Base-by-base conservation (phyloP, 2,329 filamentous ascomycete genomes). In the Aspergillus carbonarius region DNA sequence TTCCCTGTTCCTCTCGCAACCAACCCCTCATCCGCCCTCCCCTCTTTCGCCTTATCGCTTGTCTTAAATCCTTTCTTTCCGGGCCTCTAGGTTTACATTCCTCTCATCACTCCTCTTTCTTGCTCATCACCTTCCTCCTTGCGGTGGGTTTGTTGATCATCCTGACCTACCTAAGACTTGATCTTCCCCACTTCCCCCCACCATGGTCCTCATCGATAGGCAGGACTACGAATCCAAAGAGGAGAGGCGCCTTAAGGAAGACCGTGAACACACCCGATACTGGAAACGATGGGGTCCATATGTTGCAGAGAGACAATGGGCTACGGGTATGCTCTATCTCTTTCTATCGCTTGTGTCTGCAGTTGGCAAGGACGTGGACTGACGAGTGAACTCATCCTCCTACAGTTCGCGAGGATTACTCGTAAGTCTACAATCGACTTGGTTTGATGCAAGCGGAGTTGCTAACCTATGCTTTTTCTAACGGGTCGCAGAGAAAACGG, bases 271-370 rank as follows among this genome's bases (percentile, higher is more conserved):
- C 63, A 85, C 79, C 65, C 93, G 91, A 76, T 98, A 98, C 81
- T 98, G 93, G 93, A 98, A 98, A 85, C 92, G 89, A 86, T 97
- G 93, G 92, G 93, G 93, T 56, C 89, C 93, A 23, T 98, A 97
- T 72, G 88, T 96, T 68, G 87, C 93, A 56, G 93, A 98, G 81
- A 84, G 93, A 72, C 93, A 97, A 81, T 97, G 93, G 93, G 92
- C 93, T 58, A 96, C 92, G 66, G 92, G 91, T 90, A 79, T 73
- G 85, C 15, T 70, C 42, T 46, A 18, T 25, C 10, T 48, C 35
- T 40, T 20, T 27, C 34, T 42, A 60, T 48, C 20, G 53, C 39
- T 35, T 57, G 30, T 32, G 30, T 32, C 30, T 51, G 13, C 2
- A 34, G 20, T 30, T 23, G 51, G 50, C 46, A 51, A 37, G 39